These are phyloP conservation scores for Populus hybrid DNA, from an alignment of 441 rosid genomes.

Conservation along the genomic window DNA sequence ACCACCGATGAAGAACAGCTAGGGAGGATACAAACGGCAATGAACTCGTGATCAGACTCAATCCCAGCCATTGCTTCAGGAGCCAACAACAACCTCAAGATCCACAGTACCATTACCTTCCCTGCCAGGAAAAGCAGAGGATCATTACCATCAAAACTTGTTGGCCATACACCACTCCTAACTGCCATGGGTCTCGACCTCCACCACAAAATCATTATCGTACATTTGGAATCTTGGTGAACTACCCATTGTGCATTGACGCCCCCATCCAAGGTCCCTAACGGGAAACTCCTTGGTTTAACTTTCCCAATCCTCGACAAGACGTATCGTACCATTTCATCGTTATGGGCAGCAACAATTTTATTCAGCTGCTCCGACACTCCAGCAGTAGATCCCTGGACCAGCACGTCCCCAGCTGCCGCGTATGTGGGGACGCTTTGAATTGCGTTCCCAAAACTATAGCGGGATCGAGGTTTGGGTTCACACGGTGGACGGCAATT, in stretches of 20 bases:
- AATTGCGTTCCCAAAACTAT: conserved; percentile 75
- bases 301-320: conserved; percentile 46
- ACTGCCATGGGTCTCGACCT: conserved; percentile 69
- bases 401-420: conserved; percentile 40
- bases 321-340: conserved; percentile 35
- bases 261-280: conserved; percentile 69
- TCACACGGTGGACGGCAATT: conserved; percentile 67
- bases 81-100: conserved; percentile 42
- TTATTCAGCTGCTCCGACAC: conserved; percentile 46
- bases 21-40: too few species aligned
- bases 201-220: conserved; percentile 33
- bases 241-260: conserved; percentile 74
- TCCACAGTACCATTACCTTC: conserved; percentile 72
- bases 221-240: conserved; percentile 77
- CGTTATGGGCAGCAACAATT: conserved; percentile 55
- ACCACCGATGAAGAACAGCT: too few species aligned
- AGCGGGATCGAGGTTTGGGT: conserved; percentile 47
- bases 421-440: conserved; percentile 63
- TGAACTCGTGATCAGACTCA: too few species aligned
- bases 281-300: conserved; percentile 59
- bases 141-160: conserved; percentile 76
- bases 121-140: conserved; percentile 68
- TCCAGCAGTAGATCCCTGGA: conserved; percentile 46
- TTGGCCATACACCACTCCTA: conserved; percentile 69
- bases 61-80: too few species aligned